phyloP scores from a whole-genome alignment of 139 green algal species.

The Trebouxia sp. region DNA sequence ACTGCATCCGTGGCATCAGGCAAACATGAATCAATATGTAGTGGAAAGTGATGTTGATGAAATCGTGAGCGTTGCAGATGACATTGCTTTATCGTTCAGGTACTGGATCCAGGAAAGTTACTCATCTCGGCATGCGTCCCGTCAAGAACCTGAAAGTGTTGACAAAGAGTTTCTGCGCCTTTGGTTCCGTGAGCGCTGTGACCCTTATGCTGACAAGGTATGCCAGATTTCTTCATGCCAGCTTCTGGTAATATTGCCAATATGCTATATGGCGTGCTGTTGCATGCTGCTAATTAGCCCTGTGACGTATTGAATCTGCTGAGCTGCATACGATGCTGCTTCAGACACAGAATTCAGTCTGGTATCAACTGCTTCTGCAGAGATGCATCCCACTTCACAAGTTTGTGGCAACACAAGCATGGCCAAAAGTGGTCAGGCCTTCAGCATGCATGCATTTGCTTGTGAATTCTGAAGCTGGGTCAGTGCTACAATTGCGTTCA shows the following conservation, averaged over 20 bases:
- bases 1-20: too few relatives aligned
- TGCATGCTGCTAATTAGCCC: neutral
- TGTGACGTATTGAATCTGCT: neutral
- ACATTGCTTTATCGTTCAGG: slow-evolving; percentile 39
- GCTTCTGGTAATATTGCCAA: neutral
- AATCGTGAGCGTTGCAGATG: neutral
- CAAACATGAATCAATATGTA: too few relatives aligned
- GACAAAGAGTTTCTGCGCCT: slow-evolving; percentile 99
- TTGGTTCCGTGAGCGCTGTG: slow-evolving; percentile 94
- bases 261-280: neutral
- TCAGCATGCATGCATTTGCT: too few relatives aligned
- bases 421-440: too few relatives aligned
- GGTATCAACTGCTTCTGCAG: neutral
- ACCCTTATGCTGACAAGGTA: slow-evolving; percentile 93
- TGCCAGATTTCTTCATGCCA: neutral
- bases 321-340: neutral
- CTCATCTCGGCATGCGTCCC: slow-evolving; percentile 68
- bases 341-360: neutral
- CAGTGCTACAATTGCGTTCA: neutral
- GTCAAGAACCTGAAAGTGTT: slow-evolving; percentile 93
- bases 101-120: slow-evolving; percentile 95
- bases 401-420: too few relatives aligned
- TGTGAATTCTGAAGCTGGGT: too few relatives aligned
- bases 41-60: too few relatives aligned
- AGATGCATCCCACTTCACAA: neutral